Base-by-base conservation (phyloP, 2,329 filamentous ascomycete species). In the Fusarium sp. region DNA sequence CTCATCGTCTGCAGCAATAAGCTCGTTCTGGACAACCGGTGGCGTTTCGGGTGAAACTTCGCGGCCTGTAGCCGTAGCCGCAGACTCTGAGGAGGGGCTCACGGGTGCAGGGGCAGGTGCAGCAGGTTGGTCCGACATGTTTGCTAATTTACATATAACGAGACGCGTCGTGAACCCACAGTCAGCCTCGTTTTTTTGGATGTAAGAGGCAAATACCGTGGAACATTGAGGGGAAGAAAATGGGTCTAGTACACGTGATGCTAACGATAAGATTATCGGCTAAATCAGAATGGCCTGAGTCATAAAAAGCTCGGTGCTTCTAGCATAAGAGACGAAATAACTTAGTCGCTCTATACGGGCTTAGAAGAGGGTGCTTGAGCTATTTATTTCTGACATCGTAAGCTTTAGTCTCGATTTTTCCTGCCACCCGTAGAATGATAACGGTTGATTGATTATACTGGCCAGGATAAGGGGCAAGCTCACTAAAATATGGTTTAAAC, bases 161-260 rank as follows among this genome's bases (percentile, higher is more conserved):
- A 23, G 23, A 23, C 23, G 40, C 8, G 34, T 40, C 23, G 16
- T 38, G 23, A 51, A 40, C 47, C 34, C 36, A 28, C 46, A 28
- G 8, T 33, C 42, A 31, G n/a, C 42, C n/a, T 45, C 28, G 30
- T 30, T 30, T 30, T 45, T 36, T 37, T 31, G 5, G 33, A 37
- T 50, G 46, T 16, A 28, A 50, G 26, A 13, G 34, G 23, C 37
- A 51, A 31, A 51, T 40, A 16, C 9, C 6, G 16, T 40, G 18
- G 16, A 38, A 38, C n/a, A 20, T 38, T 51, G 47, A 51, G 47
- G 47, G 47, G 47, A 16, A 40, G 34, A 40, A 51, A 38, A 40
- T 30, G 47, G 47, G 23, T 30, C 34, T 18, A 11, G 8, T 40
- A 38, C 47, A 51, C 47, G 47, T 51, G 47, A 51, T 51, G 6